Conservation (phyloP, 2,329 filamentous ascomycete genomes). For the Kalaharituber pfeilii region DNA sequence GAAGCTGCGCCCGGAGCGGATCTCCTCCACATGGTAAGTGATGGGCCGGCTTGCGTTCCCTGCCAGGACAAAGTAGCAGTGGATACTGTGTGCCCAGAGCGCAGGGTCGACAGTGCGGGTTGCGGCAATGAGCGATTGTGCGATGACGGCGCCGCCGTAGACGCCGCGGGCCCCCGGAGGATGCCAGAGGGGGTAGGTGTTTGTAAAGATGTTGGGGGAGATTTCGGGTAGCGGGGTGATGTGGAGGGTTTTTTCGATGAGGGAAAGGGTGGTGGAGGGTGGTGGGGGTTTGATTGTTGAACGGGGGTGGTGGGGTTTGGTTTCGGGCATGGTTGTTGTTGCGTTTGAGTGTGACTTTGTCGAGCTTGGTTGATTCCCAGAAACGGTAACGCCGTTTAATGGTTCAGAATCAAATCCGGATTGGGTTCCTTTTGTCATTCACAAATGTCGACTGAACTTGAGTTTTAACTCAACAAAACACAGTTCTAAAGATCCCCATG, state of each 20-base stretch:
- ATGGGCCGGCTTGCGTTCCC: conserved; percentile 72
- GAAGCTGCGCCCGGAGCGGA: conserved; percentile 78
- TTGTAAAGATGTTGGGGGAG: conserved; percentile 65
- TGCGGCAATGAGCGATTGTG: conserved; percentile 73
- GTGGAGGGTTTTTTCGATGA: conserved; percentile 21
- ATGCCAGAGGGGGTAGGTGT: conserved; percentile 80
- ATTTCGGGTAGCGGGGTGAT: conserved; percentile 19
- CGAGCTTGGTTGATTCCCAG: too few species aligned
- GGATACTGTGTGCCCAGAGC: conserved; percentile 86
- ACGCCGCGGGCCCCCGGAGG: conserved; percentile 82
- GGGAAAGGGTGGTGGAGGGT: not conserved
- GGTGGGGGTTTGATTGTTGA: too few species aligned
- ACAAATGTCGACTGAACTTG: too few species aligned
- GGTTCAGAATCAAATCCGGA: too few species aligned
- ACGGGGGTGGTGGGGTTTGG: too few species aligned
- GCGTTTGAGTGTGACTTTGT: too few species aligned
- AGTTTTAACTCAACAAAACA: too few species aligned
- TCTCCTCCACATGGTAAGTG: conserved; percentile 84
- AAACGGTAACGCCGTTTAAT: too few species aligned
- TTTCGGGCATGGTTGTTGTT: too few species aligned
- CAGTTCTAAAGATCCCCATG: too few species aligned
- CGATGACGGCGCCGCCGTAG: conserved; percentile 84
- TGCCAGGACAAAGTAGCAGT: conserved; percentile 95
- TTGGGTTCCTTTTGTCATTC: too few species aligned
- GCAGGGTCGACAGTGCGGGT: conserved; percentile 66